A percentile compares a stretch with the other conserved stretches of the same genome.
These are phyloP conservation scores for Sambucus nigra DNA, from an alignment of 129 eudicot genomes.

Conservation along the genomic window DNA sequence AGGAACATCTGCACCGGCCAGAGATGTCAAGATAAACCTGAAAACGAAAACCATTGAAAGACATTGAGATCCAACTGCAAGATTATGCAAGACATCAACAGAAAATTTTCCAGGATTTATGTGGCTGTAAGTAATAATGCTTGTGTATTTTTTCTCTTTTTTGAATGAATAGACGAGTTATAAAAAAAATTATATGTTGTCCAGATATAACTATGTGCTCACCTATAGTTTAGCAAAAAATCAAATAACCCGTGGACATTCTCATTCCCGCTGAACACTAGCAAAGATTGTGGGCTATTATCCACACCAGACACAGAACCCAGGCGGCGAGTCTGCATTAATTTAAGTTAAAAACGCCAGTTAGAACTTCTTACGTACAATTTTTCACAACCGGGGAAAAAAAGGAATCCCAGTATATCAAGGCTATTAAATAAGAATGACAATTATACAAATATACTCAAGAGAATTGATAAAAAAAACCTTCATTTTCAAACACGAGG, in stretches of 20 bases:
- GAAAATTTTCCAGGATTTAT: too few relatives aligned
- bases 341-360: background rate
- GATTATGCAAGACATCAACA: background rate
- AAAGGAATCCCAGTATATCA: background rate
- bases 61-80: slow-evolving; percentile 1
- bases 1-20: slow-evolving; percentile 71
- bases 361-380: too few relatives aligned
- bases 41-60: slow-evolving; percentile 13
- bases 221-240: slow-evolving; percentile 81
- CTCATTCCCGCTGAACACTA: slow-evolving; percentile 47
- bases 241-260: slow-evolving; percentile 77
- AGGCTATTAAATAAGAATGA: background rate
- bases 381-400: too few relatives aligned
- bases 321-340: slow-evolving; percentile 52
- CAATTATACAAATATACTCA: background rate
- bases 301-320: slow-evolving; percentile 53
- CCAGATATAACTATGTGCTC: slow-evolving; percentile 5
- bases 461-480: background rate
- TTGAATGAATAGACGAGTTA: background rate
- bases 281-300: slow-evolving; percentile 71
- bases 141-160: background rate
- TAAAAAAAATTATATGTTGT: background rate
- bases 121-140: background rate
- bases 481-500: slow-evolving; percentile 3
- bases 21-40: slow-evolving; percentile 52